Conservation (phyloP, 1,284 basidiomycete species). For the Boletellus sp. region DNA sequence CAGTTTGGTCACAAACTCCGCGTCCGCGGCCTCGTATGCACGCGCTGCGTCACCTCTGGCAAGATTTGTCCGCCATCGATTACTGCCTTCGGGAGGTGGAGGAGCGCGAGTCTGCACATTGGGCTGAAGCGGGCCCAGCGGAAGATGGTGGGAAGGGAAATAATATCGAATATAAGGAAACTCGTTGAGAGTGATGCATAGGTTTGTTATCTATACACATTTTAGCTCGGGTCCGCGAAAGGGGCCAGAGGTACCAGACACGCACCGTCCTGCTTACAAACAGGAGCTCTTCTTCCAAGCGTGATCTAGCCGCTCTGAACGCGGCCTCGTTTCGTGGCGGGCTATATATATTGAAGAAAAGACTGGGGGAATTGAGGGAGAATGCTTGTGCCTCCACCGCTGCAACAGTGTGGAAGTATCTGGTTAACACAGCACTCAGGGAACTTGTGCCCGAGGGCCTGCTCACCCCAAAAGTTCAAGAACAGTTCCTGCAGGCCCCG, state of each 20-base stretch:
- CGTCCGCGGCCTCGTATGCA: slow-evolving; percentile 60
- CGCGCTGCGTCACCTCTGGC: slow-evolving; percentile 65
- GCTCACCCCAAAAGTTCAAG: slow-evolving; percentile 82
- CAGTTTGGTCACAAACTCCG: slow-evolving; percentile 72
- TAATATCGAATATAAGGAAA: slow-evolving; percentile 96
- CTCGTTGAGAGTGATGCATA: slow-evolving; percentile 91
- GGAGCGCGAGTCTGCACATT: slow-evolving; percentile 55
- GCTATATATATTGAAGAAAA: slow-evolving; percentile 86
- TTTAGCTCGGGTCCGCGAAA: slow-evolving; percentile 5
- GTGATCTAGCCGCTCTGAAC: slow-evolving; percentile 56
- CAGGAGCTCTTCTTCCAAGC: slow-evolving; percentile 80
- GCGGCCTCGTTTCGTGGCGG: slow-evolving; percentile 69
- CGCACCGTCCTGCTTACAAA: slow-evolving; percentile 69
- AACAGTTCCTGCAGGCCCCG: slow-evolving; percentile 79
- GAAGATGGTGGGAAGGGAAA: slow-evolving; percentile 77
- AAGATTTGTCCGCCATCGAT: slow-evolving; percentile 71
- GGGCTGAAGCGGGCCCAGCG: slow-evolving; percentile 82
- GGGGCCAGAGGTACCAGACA: background rate
- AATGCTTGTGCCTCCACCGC: slow-evolving; percentile 84
- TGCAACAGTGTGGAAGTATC: slow-evolving; percentile 31
- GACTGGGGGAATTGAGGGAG: slow-evolving; percentile 67
- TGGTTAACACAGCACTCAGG: slow-evolving; percentile 12
- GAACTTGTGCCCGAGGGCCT: background rate
- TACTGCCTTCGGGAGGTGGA: slow-evolving; percentile 58
- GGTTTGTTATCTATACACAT: slow-evolving; percentile 71